Percentiles rank a stretch among this genome's conserved stretches.
phyloP scores from a whole-genome alignment of 1,139 yeast species.

The Candida pseudoviswanathii region DNA sequence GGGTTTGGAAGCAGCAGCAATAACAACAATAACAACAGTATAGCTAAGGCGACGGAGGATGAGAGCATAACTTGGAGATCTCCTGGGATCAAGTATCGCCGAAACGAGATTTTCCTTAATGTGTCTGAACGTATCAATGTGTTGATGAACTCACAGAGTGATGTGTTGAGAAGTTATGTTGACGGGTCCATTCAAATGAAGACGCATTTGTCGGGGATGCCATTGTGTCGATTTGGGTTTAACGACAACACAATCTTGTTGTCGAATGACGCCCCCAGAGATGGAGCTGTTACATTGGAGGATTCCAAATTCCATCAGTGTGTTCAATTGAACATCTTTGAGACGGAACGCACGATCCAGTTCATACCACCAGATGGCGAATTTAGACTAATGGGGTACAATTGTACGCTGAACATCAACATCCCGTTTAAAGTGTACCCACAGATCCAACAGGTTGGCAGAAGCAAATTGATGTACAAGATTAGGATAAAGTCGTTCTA shows the following conservation, averaged over 20 bases:
- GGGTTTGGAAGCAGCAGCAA: not conserved
- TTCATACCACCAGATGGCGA: conserved; percentile 95
- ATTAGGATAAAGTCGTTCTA: conserved; percentile 64
- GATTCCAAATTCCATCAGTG: conserved; percentile 92
- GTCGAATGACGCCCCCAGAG: conserved; percentile 19
- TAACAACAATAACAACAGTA: not conserved
- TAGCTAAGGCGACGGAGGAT: too few relatives aligned
- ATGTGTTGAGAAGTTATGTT: conserved; percentile 69
- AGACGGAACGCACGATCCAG: conserved; percentile 75
- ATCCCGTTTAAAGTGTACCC: conserved; percentile 78
- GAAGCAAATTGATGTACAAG: conserved; percentile 53
- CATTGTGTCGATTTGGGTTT: conserved; percentile 65
- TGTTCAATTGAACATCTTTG: conserved; percentile 80
- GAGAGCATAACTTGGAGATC: conserved; percentile 63
- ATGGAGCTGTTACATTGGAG: conserved; percentile 58
- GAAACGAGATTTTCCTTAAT: conserved; percentile 79
- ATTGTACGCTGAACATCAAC: conserved; percentile 54
- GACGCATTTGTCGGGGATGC: conserved; percentile 76
- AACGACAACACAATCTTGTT: conserved; percentile 43
- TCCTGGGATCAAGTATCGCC: conserved; percentile 71
- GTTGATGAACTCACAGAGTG: conserved; percentile 60
- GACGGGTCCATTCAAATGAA: conserved; percentile 77
- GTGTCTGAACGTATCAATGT: conserved; percentile 76
- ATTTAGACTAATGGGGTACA: conserved; percentile 82
- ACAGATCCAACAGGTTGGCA: conserved; percentile 55